Evolutionary conservation across 305 asterid species (phyloP).

Genomic region (Fraxinus paxiana): DNA sequence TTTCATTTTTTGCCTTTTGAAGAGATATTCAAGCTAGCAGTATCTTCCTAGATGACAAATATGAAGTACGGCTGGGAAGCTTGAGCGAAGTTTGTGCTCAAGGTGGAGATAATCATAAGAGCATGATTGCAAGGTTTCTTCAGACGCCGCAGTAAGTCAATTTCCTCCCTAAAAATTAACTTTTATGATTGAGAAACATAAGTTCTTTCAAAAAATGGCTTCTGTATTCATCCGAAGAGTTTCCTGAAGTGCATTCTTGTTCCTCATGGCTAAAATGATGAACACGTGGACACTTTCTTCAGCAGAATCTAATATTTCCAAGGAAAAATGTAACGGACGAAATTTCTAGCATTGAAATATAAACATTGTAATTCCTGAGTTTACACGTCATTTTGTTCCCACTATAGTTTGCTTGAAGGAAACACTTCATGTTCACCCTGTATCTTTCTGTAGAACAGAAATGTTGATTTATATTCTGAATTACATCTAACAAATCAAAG

Average conservation of each 20-base stretch:
- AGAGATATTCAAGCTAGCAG: slow-evolving; percentile 88
- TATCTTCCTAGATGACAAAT: slow-evolving; percentile 74
- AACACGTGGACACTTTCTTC: background rate
- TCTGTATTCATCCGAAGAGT: background rate
- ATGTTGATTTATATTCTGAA: background rate
- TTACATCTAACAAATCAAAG: background rate
- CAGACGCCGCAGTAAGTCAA: slow-evolving; percentile 54
- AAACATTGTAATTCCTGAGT: background rate
- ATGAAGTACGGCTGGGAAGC: slow-evolving; percentile 81
- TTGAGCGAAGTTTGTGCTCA: slow-evolving; percentile 48
- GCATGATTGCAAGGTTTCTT: slow-evolving; percentile 41
- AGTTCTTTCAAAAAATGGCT: background rate
- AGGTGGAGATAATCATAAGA: slow-evolving; percentile 40
- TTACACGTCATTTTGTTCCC: background rate
- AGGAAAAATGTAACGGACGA: background rate
- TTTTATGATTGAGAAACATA: background rate
- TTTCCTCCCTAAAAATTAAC: background rate
- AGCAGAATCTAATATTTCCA: background rate
- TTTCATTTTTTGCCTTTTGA: slow-evolving; percentile 26
- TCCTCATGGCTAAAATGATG: background rate
- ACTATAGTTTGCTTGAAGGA: background rate
- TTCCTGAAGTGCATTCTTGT: background rate
- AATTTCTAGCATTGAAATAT: background rate
- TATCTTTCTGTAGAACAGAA: background rate
- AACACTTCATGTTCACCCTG: background rate